Percentiles rank a stretch among this genome's conserved stretches.
phyloP scores from a whole-genome alignment of 176 grass and related monocot genomes.

The Cenchrus fungigraminus region DNA sequence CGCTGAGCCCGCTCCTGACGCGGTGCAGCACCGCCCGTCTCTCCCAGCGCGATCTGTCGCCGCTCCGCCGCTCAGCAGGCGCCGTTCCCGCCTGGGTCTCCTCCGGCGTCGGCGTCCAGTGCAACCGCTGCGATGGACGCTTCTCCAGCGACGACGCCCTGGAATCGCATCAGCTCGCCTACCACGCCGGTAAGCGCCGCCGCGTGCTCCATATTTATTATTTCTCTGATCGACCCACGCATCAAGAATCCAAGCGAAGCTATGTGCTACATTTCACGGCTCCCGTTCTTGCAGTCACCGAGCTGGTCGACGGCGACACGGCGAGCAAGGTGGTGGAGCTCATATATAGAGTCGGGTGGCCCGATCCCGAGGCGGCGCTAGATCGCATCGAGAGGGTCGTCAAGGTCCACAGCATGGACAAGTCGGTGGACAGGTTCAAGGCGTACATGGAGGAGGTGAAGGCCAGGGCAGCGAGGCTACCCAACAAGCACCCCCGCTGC shows the following conservation, averaged over 20 bases:
- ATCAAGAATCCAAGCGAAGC: background rate
- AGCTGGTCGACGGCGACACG: constrained; percentile 66
- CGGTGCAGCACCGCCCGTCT: constrained; percentile 48
- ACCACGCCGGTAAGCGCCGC: constrained; percentile 60
- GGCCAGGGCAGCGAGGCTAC: constrained; percentile 49
- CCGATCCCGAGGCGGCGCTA: constrained; percentile 48
- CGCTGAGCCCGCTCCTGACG: constrained; percentile 53
- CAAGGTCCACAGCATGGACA: constrained; percentile 73
- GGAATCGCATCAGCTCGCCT: constrained; percentile 70
- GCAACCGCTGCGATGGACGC: constrained; percentile 57
- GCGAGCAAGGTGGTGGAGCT: constrained; percentile 79
- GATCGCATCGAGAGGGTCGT: constrained; percentile 57
- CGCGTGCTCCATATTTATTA: background rate
- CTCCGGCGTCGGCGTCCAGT: constrained; percentile 36
- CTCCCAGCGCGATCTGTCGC: constrained; percentile 20
- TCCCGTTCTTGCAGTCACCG: constrained; percentile 54
- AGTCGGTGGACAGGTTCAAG: constrained; percentile 57
- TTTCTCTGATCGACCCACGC: background rate
- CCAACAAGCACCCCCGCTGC: constrained; percentile 79
- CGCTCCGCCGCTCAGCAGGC: constrained; percentile 1
- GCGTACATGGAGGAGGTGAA: constrained; percentile 73
- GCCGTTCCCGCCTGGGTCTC: constrained; percentile 24
- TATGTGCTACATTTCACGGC: background rate
- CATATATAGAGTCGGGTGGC: constrained; percentile 70
- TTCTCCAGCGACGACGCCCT: constrained; percentile 50